Conservation (phyloP, 1,139 yeast genomes). For the Candida sp. region DNA sequence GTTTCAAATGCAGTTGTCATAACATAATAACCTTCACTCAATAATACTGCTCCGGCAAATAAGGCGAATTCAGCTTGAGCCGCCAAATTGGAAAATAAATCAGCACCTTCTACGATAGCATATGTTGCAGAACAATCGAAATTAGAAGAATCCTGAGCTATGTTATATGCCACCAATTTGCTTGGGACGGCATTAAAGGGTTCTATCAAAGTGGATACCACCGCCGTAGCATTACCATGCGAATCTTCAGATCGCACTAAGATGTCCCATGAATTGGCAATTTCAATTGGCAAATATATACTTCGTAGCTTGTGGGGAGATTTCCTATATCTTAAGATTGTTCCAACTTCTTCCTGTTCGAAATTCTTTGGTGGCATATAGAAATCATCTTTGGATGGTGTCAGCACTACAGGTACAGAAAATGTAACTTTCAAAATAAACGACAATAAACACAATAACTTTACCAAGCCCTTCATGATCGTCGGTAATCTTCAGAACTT, state of each 20-base stretch:
- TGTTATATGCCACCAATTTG: constrained; percentile 18
- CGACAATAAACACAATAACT: background rate
- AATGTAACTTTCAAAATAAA: background rate
- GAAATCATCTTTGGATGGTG: constrained; percentile 23
- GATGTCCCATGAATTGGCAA: constrained; percentile 26
- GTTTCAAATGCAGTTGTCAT: constrained; percentile 25
- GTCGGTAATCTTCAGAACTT: too few species aligned
- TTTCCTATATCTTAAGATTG: constrained; percentile 21
- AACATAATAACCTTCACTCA: constrained; percentile 24
- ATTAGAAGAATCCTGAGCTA: constrained; percentile 11
- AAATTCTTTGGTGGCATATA: constrained; percentile 22
- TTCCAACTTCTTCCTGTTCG: constrained; percentile 20
- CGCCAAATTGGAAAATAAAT: constrained; percentile 6
- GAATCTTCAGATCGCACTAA: constrained; percentile 30
- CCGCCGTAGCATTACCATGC: constrained; percentile 24
- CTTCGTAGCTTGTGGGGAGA: constrained; percentile 18
- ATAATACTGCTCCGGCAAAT: constrained; percentile 15
- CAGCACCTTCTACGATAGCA: constrained; percentile 11
- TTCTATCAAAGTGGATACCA: constrained; percentile 29
- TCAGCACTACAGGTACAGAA: background rate
- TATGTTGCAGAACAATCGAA: constrained; percentile 13
- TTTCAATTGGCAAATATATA: constrained; percentile 4
- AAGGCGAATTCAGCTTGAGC: constrained; percentile 18
- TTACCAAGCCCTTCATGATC: background rate
- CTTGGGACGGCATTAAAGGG: constrained; percentile 23